Evolutionary conservation across 1,284 basidiomycete genomes (phyloP).

Genomic region (Ganoderma lucidum): DNA sequence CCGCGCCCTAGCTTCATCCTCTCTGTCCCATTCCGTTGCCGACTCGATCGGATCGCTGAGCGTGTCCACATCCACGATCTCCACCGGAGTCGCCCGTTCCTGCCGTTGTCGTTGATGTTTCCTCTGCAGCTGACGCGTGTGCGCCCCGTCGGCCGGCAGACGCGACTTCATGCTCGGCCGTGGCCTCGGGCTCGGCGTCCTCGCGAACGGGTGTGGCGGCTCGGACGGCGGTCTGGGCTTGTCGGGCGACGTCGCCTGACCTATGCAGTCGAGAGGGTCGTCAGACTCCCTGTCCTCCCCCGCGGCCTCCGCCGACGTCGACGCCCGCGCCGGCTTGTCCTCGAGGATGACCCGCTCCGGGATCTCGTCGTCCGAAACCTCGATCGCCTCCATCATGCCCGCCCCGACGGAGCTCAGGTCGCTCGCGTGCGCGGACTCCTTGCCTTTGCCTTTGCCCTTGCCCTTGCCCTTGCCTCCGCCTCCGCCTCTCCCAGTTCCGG

Average conservation of each 20-base stretch:
- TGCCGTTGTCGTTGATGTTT: not conserved
- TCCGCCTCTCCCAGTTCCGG: slow-evolving; percentile 4
- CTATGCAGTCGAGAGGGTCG: slow-evolving; percentile 22
- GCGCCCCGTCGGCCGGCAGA: slow-evolving; percentile 22
- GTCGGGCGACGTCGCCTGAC: not conserved
- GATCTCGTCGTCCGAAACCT: slow-evolving; percentile 17
- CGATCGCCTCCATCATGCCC: slow-evolving; percentile 14
- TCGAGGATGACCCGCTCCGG: not conserved
- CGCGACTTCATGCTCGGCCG: not conserved
- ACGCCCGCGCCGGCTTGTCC: not conserved
- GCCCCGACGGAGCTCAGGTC: not conserved
- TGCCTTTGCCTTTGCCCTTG: slow-evolving; percentile 18
- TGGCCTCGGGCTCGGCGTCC: not conserved
- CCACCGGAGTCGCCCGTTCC: not conserved
- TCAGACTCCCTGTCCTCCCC: slow-evolving; percentile 17
- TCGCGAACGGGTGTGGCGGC: not conserved
- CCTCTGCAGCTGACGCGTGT: slow-evolving; percentile 5
- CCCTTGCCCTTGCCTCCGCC: slow-evolving; percentile 18
- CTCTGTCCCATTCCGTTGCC: slow-evolving; percentile 17
- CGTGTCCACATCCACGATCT: slow-evolving; percentile 5
- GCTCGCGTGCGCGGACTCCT: not conserved
- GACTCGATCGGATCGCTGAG: slow-evolving; percentile 26
- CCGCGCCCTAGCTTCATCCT: not conserved
- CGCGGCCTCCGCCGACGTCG: not conserved
- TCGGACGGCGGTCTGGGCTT: not conserved